These are phyloP conservation scores for Aspergillus incahuasiensis DNA, from an alignment of 495 filamentous ascomycete genomes.

Conservation along the genomic window DNA sequence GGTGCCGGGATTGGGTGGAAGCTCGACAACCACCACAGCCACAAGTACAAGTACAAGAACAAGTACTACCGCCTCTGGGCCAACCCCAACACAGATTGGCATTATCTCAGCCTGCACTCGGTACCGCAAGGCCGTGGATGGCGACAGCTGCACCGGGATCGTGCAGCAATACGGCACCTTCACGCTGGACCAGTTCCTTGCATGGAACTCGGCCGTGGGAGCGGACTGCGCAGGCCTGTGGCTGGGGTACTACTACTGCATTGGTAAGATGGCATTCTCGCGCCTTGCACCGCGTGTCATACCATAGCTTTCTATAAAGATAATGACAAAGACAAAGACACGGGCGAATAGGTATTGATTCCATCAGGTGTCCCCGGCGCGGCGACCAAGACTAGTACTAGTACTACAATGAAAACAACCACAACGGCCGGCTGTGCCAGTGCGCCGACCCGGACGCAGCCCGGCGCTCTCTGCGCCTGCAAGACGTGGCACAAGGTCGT, in stretches of 20 bases:
- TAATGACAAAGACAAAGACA: too few species aligned
- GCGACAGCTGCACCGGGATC: conserved; percentile 1
- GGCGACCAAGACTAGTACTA: too few species aligned
- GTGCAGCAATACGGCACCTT: conserved; percentile 2
- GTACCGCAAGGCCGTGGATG: not conserved
- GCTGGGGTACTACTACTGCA: conserved; percentile 9
- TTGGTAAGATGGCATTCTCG: too few species aligned
- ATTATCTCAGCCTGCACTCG: not conserved
- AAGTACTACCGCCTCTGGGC: not conserved
- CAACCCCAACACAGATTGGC: conserved; percentile 3
- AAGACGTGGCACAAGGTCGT: conserved; percentile 4
- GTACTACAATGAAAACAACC: too few species aligned
- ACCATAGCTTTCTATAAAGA: too few species aligned
- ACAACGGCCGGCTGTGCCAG: not conserved
- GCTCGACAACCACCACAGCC: too few species aligned
- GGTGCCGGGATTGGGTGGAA: conserved; percentile 7
- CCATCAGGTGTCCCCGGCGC: too few species aligned
- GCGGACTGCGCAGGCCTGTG: not conserved
- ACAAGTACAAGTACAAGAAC: not conserved
- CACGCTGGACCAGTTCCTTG: not conserved
- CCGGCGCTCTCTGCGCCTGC: conserved; percentile 2
- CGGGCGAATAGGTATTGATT: too few species aligned
- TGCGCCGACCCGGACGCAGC: not conserved
- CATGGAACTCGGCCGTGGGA: conserved; percentile 9
- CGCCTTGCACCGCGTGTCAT: too few species aligned